Evolutionary conservation across 177 flowering plant species (phyloP).

Genomic region (Telopea speciosissima): DNA sequence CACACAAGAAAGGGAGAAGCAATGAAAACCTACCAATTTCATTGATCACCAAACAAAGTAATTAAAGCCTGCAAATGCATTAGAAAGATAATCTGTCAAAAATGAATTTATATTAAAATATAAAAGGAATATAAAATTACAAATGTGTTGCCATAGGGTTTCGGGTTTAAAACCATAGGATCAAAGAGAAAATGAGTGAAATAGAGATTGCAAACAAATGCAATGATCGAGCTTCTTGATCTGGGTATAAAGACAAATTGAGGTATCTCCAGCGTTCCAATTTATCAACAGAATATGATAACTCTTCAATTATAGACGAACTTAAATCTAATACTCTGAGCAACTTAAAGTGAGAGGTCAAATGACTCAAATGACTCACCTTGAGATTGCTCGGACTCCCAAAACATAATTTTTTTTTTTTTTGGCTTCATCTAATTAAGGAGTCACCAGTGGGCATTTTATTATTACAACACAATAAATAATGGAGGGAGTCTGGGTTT

Average conservation of each 20-base stretch:
- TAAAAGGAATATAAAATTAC: no score
- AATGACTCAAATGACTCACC: no score
- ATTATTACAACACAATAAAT: neutral
- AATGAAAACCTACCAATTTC: no score
- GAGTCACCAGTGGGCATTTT: neutral
- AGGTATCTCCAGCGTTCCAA: slow-evolving; percentile 1
- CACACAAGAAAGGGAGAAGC: no score
- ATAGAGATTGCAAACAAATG: neutral
- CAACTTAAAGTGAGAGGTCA: neutral
- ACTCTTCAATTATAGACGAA: neutral
- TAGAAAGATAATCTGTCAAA: no score
- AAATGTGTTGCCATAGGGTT: no score
- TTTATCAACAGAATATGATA: neutral
- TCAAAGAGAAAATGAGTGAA: no score
- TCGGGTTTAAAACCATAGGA: no score
- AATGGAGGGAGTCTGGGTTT: neutral
- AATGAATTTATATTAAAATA: no score
- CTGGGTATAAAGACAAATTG: neutral
- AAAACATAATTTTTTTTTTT: neutral
- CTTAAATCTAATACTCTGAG: neutral
- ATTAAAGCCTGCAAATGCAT: no score
- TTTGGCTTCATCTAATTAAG: neutral
- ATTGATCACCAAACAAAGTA: no score
- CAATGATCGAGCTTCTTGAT: neutral
- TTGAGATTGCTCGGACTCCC: neutral